Base-by-base conservation (phyloP, 2,329 filamentous ascomycete genomes). In the Colletotrichum musicola region DNA sequence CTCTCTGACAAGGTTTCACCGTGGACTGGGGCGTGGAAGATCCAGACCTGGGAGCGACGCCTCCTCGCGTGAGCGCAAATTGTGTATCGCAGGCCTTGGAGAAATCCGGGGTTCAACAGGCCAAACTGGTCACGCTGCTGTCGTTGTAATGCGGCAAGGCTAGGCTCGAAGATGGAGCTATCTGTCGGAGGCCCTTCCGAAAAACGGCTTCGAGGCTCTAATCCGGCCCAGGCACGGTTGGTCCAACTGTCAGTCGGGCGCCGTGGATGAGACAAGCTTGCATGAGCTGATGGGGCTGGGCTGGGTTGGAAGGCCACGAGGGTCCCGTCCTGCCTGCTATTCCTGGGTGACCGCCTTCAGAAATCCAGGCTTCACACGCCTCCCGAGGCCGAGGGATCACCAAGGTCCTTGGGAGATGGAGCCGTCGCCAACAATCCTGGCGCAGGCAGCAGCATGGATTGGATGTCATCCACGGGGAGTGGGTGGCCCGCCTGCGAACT, bases 371-470 rank as follows among this genome's bases (percentile, higher is more conserved):
- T 42, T 60, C 25, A 14, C 62, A 47, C 46, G 53, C 47, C 47
- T 64, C 35, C 42, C 49, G 53, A 18, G 27, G 30, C 46, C 60
- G 54, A 64, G 20, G 54, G 60, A 55, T 49, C 61, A 64, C 65
- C 47, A 64, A 55, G 53, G 47, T 47, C 60, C 51, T 55, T 35
- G 30, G 47, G 47, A 44, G 35, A 46, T 38, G 57, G 46, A 22
- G 40, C 18, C 47, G 49, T 30, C 38, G 35, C 27, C 46, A 14
- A 27, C 30, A 58, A 56, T 51, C 47, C 62, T 51, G 50, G 20
- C 42, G 46, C 62, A 68, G 65, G 65, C 65, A 68, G 62, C 65
- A 65, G 51, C 65, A 68, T 65, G 62, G 62, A 56, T 68, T 68
- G 62, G 62, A 65, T 65, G 62, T 51, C 65, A 68, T 65, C 55